Conservation (phyloP, 345 rosid species). For the Melastoma malabathricum region DNA sequence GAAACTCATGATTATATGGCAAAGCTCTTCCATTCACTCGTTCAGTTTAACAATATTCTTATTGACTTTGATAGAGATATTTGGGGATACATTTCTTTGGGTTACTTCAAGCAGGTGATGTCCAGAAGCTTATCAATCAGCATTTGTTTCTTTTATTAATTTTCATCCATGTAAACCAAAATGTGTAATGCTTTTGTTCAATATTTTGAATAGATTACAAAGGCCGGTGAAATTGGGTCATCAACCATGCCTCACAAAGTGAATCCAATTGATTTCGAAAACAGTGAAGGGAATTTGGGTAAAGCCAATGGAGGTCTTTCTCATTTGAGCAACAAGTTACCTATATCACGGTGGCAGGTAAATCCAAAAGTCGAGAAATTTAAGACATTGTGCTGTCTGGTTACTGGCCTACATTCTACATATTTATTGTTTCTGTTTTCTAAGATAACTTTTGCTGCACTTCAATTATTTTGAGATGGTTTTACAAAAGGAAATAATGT, state of each 20-base stretch:
- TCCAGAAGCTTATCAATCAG: background rate
- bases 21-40: constrained; percentile 9
- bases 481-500: too few relatives aligned
- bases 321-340: constrained; percentile 65
- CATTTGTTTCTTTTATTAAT: too few relatives aligned
- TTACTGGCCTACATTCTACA: too few relatives aligned
- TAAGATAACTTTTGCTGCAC: too few relatives aligned
- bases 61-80: constrained; percentile 56
- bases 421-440: too few relatives aligned
- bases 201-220: constrained; percentile 52
- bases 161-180: background rate
- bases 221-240: constrained; percentile 86
- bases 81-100: constrained; percentile 83
- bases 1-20: constrained; percentile 15
- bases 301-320: constrained; percentile 69
- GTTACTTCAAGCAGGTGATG: constrained; percentile 78
- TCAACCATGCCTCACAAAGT: constrained; percentile 98
- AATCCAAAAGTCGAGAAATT: background rate
- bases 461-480: too few relatives aligned
- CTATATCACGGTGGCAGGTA: constrained; percentile 94
- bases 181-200: constrained; percentile 1
- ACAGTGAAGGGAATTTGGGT: constrained; percentile 94
- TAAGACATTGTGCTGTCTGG: too few relatives aligned
- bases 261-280: constrained; percentile 92
- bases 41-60: constrained; percentile 15